Percentiles rank a stretch among this genome's conserved stretches.
phyloP scores from a whole-genome alignment of 352 stramenopile genomes.

The Detonula confervacea region DNA sequence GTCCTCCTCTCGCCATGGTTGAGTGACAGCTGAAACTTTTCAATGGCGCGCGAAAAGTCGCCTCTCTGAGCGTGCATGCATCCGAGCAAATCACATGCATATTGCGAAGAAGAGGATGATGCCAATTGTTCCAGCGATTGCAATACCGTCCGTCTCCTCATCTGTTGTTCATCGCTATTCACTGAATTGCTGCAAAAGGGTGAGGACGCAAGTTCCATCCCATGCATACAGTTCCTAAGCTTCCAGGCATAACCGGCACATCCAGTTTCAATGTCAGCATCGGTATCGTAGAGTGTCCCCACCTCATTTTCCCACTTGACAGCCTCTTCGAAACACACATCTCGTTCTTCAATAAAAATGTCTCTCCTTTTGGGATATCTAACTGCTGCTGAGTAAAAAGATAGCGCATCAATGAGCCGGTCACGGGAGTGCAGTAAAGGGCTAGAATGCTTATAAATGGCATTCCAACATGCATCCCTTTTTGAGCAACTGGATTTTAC shows the following conservation, averaged over 20 bases:
- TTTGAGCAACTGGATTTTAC: background rate
- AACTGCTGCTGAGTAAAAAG: conserved; percentile 29
- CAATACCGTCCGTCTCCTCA: background rate
- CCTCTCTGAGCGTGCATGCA: conserved; percentile 29
- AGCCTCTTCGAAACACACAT: conserved; percentile 37
- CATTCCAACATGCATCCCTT: conserved; percentile 24
- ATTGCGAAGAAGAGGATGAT: conserved; percentile 32
- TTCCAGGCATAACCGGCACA: conserved; percentile 47
- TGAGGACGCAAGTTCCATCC: conserved; percentile 33
- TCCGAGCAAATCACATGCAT: conserved; percentile 38
- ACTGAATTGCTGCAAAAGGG: background rate
- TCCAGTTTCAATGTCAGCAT: background rate
- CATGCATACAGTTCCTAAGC: conserved; percentile 34
- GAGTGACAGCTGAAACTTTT: conserved; percentile 39
- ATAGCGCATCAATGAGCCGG: conserved; percentile 47
- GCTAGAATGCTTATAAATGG: conserved; percentile 18
- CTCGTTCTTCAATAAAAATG: conserved; percentile 19
- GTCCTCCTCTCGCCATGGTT: conserved; percentile 10
- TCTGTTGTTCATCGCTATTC: background rate
- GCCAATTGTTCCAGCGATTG: conserved; percentile 24
- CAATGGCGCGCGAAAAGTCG: conserved; percentile 26
- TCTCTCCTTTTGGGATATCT: conserved; percentile 1
- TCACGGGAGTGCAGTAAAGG: conserved; percentile 26
- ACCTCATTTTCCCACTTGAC: conserved; percentile 25
- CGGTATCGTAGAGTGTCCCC: background rate